These are phyloP conservation scores for Boletus vermiculosoides DNA, from an alignment of 768 basidiomycete genomes.

Conservation along the genomic window DNA sequence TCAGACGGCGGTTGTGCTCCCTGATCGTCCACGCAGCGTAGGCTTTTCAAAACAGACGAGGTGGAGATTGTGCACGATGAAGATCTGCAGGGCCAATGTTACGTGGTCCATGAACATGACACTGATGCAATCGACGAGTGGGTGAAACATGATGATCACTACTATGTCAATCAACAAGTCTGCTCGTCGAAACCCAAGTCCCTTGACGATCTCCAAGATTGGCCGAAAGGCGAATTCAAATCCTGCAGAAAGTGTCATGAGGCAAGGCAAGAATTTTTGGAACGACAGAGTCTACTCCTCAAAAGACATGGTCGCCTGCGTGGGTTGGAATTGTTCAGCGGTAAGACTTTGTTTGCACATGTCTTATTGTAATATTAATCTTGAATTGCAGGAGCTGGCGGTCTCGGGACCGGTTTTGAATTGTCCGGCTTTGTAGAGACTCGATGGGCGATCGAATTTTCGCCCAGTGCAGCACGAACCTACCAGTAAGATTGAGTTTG, in stretches of 20 bases:
- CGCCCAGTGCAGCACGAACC: constrained; percentile 60
- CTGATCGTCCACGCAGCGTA: constrained; percentile 25
- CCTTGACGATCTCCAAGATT: constrained; percentile 24
- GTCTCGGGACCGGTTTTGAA: constrained; percentile 66
- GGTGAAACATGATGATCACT: constrained; percentile 58
- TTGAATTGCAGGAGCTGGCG: constrained; percentile 59
- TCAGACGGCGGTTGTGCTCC: neutral
- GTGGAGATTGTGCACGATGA: constrained; percentile 29
- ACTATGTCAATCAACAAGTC: constrained; percentile 45
- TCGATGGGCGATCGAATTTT: constrained; percentile 67
- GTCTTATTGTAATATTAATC: neutral
- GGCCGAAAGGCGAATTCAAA: constrained; percentile 29
- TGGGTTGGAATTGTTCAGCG: constrained; percentile 69
- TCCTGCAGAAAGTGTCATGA: constrained; percentile 42
- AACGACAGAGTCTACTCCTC: constrained; percentile 32
- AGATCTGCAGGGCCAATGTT: constrained; percentile 55
- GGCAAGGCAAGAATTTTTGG: constrained; percentile 32
- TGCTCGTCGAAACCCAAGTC: constrained; percentile 18
- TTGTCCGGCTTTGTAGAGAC: constrained; percentile 62
- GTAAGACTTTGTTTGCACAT: constrained; percentile 34
- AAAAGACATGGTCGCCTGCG: constrained; percentile 45
- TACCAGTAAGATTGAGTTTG: constrained; percentile 45
- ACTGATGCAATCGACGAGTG: constrained; percentile 35
- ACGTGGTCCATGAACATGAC: constrained; percentile 41
- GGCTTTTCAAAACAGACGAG: constrained; percentile 42